These are phyloP conservation scores for Chaetomiaceae sp. DNA, from an alignment of 2,329 filamentous ascomycete genomes.

Conservation along the genomic window DNA sequence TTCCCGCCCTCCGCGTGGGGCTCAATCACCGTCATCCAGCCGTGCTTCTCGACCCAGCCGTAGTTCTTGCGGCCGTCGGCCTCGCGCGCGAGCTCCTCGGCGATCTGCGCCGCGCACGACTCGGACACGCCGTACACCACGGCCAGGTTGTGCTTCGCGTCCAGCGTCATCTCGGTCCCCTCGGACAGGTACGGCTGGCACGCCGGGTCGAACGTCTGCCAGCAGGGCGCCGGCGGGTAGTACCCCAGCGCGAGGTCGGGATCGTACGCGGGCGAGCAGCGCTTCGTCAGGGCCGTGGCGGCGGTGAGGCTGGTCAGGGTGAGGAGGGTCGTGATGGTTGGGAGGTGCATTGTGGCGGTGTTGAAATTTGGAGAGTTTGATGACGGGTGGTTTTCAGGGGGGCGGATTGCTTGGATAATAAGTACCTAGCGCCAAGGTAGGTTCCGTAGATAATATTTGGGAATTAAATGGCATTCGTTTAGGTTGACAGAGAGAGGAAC, in stretches of 20 bases:
- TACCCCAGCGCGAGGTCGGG: slow-evolving; percentile 24
- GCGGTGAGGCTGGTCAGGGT: not conserved
- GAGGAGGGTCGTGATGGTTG: not conserved
- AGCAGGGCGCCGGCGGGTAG: slow-evolving; percentile 29
- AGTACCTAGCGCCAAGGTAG: too few relatives aligned
- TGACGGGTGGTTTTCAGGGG: not conserved
- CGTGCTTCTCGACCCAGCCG: slow-evolving; percentile 25
- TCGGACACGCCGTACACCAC: slow-evolving; percentile 24
- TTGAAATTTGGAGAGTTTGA: not conserved
- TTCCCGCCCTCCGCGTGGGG: not conserved
- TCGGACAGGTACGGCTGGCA: slow-evolving; percentile 22
- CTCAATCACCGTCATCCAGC: slow-evolving; percentile 21
- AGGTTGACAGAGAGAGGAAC: not conserved
- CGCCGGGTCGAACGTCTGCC: slow-evolving; percentile 26
- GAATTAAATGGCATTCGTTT: too few relatives aligned
- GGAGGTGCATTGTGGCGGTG: not conserved
- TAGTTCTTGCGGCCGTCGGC: slow-evolving; percentile 26
- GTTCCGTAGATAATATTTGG: too few relatives aligned
- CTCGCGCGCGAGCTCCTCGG: slow-evolving; percentile 25
- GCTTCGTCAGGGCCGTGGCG: slow-evolving; percentile 15
- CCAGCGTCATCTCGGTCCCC: slow-evolving; percentile 23
- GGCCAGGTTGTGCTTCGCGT: slow-evolving; percentile 20
- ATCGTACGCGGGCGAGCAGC: slow-evolving; percentile 26
- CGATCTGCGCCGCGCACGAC: slow-evolving; percentile 24
- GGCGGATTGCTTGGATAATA: too few relatives aligned